Evolutionary conservation across 2,329 filamentous ascomycete genomes (phyloP).

Genomic region (Beauveria varroae): DNA sequence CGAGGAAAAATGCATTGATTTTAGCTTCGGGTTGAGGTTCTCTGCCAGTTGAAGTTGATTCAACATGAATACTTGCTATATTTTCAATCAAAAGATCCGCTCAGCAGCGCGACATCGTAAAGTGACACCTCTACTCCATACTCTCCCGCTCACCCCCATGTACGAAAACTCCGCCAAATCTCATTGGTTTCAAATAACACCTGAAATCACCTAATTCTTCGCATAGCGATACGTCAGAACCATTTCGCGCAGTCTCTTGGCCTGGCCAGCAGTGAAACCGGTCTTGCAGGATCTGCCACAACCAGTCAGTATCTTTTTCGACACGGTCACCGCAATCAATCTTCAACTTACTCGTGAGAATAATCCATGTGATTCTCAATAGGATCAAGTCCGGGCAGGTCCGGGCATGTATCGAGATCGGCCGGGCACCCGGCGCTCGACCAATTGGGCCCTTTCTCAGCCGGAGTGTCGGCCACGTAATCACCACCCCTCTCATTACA

Average conservation of each 20-base stretch:
- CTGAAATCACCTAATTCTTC: background rate
- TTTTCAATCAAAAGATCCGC: background rate
- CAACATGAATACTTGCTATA: background rate
- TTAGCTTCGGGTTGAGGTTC: too few species aligned
- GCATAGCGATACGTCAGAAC: background rate
- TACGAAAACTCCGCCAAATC: background rate
- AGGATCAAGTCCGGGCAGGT: slow-evolving; percentile 24
- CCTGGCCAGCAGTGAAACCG: background rate
- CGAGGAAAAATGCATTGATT: too few species aligned
- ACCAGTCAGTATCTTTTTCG: background rate
- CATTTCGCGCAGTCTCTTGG: background rate
- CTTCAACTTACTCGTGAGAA: slow-evolving; percentile 15
- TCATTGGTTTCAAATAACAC: too few species aligned
- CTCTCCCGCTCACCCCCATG: background rate
- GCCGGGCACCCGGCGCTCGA: slow-evolving; percentile 29
- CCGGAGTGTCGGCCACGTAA: slow-evolving; percentile 32
- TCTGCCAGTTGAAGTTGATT: background rate
- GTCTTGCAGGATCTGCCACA: background rate
- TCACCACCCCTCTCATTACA: slow-evolving; percentile 30
- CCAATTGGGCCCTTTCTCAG: slow-evolving; percentile 20
- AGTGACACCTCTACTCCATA: too few species aligned
- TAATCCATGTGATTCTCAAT: slow-evolving; percentile 35
- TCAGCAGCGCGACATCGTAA: background rate
- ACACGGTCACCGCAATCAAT: too few species aligned
- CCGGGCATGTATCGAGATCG: slow-evolving; percentile 29